Base-by-base conservation (phyloP, 495 filamentous ascomycete genomes). In the Daldinia caldariorum region DNA sequence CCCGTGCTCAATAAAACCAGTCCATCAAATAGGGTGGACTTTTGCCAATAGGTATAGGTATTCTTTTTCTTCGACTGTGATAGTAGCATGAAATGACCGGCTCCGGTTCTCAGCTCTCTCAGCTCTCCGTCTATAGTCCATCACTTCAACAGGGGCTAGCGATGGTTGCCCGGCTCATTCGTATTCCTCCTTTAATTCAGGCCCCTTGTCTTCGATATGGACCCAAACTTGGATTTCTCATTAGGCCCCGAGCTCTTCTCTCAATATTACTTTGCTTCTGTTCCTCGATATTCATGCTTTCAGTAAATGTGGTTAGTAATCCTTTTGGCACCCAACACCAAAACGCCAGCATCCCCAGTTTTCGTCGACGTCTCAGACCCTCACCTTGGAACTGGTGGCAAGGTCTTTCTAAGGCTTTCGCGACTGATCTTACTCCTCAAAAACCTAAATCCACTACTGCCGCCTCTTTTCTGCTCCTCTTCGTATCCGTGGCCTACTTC, bases 371-470 rank as follows among this genome's bases (percentile, higher is more conserved):
- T 63, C 9, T 35, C 73, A 47, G 63, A 35, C 47, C 18, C 16
- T 62, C 53, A 74, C 14, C 61, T 78, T 7, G 87, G 87, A 13
- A 87, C 70, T 6, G 86, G 83, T 10, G 87, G 87, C 8, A 89
- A 66, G 6, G 83, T 84, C 74, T 89, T 89, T 35, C 88, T 85
- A 9, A 82, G 73, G 55, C 82, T 81, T 26, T 83, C 79, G 6
- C 81, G 77, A 60, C 81, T 78, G 58, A 82, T 58, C 47, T 56
- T 70, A 22, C 66, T 37, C 37, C 69, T 72, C 20, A 74, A 39
- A 18, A 65, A 73, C 35, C 51, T 69, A 20, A 64, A 43, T 13
- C 62, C 67, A 6, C 60, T 45, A 39, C 66, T 69, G 14, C 70
- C 63, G 22, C 66, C 66, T 16, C 53, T 58, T 20, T 63, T 73